Base-by-base conservation (phyloP, 257 asterid species). In the Solanum corneliomulleri region DNA sequence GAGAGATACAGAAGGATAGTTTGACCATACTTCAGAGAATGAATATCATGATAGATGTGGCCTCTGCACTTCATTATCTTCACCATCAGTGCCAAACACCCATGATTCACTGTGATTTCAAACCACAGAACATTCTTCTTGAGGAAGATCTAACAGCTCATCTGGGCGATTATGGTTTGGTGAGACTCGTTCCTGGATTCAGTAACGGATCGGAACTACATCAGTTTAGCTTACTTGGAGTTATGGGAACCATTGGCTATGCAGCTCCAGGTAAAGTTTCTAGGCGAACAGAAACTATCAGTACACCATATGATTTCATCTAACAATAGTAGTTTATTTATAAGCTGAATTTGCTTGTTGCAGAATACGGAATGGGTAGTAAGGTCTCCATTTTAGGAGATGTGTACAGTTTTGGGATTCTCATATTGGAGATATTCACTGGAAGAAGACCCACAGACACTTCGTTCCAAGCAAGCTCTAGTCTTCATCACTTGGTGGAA, bases 41-140 rank as follows among this genome's bases (percentile, higher is more conserved):
- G n/a, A 72, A 86, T 88, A 86, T 93, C 52, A 88, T 90, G 68
- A 76, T 83, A 83, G 93, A 90, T 56, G 84, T 92, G 47, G 94
- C 92, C 29, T 89, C 92, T 41, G 94, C 94, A 41, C 83, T 92
- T 29, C 72, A 89, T 60, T 92, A 93, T 89, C 93, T 93, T 41
- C 93, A 93, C 71, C 89, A 91, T 87, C 87, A 89, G 69, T 89
- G 90, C 75, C 88, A 85, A 78, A 87, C 87, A 4, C 88, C 92
- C 7, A 78, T 92, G 44, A 88, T 90, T 86, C 96, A 90, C 82
- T 91, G 94, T 84, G 93, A 91, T 89, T 87, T 93, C 58, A 93
- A 93, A 89, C 94, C 94, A 37, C 89, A 88, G 35, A 93, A 92
- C 58, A 88, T 93, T 39, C 94, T 93, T 87, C 92, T 93, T 69